phyloP scores from a whole-genome alignment of 768 basidiomycete genomes.

The Rossbeevera mucosa region DNA sequence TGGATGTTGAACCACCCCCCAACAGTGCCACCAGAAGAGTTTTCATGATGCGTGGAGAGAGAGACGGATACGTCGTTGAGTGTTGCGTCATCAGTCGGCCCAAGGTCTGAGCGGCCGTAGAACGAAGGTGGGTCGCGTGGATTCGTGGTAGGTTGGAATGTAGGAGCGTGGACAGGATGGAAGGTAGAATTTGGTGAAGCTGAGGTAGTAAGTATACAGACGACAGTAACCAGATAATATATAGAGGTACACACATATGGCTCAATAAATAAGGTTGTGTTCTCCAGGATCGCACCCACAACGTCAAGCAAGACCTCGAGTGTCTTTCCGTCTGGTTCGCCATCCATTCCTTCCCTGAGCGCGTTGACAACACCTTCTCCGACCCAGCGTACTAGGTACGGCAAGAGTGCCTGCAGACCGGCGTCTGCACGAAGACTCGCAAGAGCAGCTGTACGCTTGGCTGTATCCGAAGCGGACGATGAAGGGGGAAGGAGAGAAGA shows the following conservation, averaged over 20 bases:
- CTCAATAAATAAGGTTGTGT: slow-evolving; percentile 87
- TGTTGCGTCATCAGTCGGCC: slow-evolving; percentile 77
- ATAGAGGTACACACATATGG: slow-evolving; percentile 72
- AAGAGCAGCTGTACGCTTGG: slow-evolving; percentile 83
- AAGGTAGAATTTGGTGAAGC: slow-evolving; percentile 95
- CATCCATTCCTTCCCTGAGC: slow-evolving; percentile 45
- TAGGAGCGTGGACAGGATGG: slow-evolving; percentile 85
- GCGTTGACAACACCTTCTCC: slow-evolving; percentile 78
- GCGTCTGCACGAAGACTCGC: slow-evolving; percentile 87
- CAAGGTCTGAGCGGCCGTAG: slow-evolving; percentile 77
- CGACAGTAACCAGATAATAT: neutral
- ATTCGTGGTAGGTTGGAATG: slow-evolving; percentile 77
- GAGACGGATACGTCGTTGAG: slow-evolving; percentile 83
- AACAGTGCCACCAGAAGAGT: slow-evolving; percentile 86
- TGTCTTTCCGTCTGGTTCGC: slow-evolving; percentile 61
- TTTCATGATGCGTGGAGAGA: slow-evolving; percentile 88
- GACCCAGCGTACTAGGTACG: slow-evolving; percentile 93
- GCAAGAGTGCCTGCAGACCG: slow-evolving; percentile 84
- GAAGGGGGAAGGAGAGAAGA: slow-evolving; percentile 67
- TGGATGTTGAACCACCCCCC: slow-evolving; percentile 12
- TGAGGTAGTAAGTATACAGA: slow-evolving; percentile 26
- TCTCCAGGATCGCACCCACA: slow-evolving; percentile 79
- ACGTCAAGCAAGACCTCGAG: slow-evolving; percentile 84
- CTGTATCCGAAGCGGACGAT: slow-evolving; percentile 41
- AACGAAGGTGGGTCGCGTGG: slow-evolving; percentile 71